These are phyloP conservation scores for Ensete ventricosum DNA, from an alignment of 176 grass and related monocot genomes.

Conservation along the genomic window DNA sequence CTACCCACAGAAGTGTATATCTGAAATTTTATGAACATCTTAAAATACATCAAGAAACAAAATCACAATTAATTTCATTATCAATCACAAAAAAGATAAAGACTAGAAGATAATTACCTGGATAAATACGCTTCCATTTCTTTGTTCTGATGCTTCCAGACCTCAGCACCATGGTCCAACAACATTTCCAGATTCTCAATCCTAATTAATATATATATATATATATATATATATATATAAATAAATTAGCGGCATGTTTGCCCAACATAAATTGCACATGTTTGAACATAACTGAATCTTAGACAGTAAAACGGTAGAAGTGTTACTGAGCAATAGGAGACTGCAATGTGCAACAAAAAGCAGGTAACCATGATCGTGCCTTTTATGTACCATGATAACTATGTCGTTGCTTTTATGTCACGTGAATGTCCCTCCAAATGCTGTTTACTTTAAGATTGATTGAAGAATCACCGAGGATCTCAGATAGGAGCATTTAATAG, in stretches of 20 bases:
- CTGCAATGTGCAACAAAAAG: background rate
- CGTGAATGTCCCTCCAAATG: no score
- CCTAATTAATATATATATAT: conserved; percentile 31
- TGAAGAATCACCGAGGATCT: no score
- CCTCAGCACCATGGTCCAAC: conserved; percentile 75
- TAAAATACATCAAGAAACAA: background rate
- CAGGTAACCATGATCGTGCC: no score
- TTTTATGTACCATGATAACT: no score
- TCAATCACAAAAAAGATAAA: background rate
- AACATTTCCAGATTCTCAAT: conserved; percentile 96
- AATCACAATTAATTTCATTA: background rate
- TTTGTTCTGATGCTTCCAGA: conserved; percentile 87
- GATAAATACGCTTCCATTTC: conserved; percentile 84
- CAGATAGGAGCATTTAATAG: no score
- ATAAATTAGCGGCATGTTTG: conserved; percentile 7
- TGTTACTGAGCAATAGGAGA: no score
- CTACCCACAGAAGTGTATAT: no score
- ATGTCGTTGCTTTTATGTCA: no score
- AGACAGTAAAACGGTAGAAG: no score
- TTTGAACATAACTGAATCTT: background rate
- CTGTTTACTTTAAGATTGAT: no score
- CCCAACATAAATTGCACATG: conserved; percentile 10
- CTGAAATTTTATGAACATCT: no score
- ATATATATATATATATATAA: background rate
- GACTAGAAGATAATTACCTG: conserved; percentile 39